Percentiles rank a stretch among this genome's conserved stretches.
These are phyloP conservation scores for Sinapis alba DNA, from an alignment of 441 rosid species.

Conservation along the genomic window DNA sequence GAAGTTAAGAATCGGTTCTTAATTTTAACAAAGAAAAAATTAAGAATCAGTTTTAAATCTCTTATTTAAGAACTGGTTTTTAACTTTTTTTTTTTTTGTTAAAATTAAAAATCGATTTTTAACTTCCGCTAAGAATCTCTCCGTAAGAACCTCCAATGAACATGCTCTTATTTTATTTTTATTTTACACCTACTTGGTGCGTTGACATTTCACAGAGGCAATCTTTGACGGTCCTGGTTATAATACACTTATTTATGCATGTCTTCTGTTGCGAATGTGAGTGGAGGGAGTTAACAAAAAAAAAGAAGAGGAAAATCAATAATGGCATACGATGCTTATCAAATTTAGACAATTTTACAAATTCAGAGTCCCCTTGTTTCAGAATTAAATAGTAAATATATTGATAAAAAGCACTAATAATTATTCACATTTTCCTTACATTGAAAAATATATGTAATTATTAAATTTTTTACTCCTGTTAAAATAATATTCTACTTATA, in stretches of 20 bases:
- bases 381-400: not conserved
- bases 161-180: not conserved
- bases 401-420: not conserved
- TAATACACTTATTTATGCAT: constrained; percentile 11
- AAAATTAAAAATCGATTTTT: too few species aligned
- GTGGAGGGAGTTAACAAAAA: not conserved
- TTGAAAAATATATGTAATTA: not conserved
- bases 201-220: not conserved
- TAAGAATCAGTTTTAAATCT: too few species aligned
- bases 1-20: too few species aligned
- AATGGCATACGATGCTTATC: not conserved
- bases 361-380: not conserved
- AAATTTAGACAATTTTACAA: not conserved
- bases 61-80: too few species aligned
- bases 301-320: not conserved
- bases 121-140: too few species aligned
- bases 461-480: not conserved
- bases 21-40: too few species aligned
- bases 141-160: too few species aligned
- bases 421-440: not conserved
- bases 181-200: not conserved
- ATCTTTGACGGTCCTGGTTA: not conserved
- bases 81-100: too few species aligned
- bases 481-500: not conserved
- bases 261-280: not conserved